A percentile compares a stretch with the other conserved stretches of the same genome.
These are phyloP conservation scores for Lizanozyma gosingica DNA, from an alignment of 1,139 yeast species.

Conservation along the genomic window DNA sequence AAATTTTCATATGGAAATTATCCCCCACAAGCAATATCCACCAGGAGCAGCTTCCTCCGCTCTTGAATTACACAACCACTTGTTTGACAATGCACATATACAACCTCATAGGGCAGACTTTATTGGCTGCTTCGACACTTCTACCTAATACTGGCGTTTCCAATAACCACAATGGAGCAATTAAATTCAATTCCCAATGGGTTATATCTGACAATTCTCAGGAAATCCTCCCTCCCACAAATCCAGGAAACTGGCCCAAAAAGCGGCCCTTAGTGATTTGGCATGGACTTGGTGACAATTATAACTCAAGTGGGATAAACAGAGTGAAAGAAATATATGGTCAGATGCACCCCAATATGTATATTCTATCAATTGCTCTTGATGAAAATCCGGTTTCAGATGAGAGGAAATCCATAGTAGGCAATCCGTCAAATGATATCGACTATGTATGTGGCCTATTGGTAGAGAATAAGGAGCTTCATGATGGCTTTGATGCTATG, in stretches of 20 bases:
- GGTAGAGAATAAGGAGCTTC: slow-evolving; percentile 28
- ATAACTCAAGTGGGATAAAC: slow-evolving; percentile 52
- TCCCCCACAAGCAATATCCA: no score
- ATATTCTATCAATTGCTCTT: slow-evolving; percentile 44
- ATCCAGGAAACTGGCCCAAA: slow-evolving; percentile 1
- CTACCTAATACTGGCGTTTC: background rate
- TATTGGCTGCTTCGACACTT: background rate
- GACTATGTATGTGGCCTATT: slow-evolving; percentile 34
- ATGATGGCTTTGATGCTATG: slow-evolving; percentile 58
- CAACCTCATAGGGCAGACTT: background rate
- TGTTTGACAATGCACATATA: background rate
- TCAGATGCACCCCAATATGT: slow-evolving; percentile 40
- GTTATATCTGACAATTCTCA: background rate
- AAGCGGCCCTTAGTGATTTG: slow-evolving; percentile 56
- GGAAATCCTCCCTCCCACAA: background rate
- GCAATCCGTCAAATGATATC: slow-evolving; percentile 28
- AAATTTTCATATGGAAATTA: no score
- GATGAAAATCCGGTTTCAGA: slow-evolving; percentile 45
- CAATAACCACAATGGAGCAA: no score
- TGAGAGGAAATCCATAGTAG: slow-evolving; percentile 46
- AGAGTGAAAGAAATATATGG: slow-evolving; percentile 35
- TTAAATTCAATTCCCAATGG: no score
- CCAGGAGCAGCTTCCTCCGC: no score
- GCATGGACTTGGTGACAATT: slow-evolving; percentile 82
- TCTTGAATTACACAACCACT: no score